phyloP scores from a whole-genome alignment of 768 basidiomycete species.

The Pleurotus ostreatus region DNA sequence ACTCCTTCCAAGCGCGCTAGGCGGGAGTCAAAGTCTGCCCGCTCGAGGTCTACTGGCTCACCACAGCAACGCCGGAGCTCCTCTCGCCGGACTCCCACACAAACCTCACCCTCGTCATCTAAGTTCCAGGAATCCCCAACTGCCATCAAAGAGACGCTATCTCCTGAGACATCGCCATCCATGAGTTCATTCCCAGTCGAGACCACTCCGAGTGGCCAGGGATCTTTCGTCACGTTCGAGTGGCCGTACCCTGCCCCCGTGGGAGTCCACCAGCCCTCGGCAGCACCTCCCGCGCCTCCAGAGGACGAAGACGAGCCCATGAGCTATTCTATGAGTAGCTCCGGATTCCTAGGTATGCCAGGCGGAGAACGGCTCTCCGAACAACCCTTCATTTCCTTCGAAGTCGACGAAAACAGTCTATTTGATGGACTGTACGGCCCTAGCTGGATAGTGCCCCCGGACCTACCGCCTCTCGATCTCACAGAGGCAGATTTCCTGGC shows the following conservation, averaged over 20 bases:
- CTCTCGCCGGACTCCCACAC: neutral
- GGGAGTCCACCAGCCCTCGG: neutral
- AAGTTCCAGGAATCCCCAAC: neutral
- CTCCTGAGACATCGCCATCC: constrained; percentile 1
- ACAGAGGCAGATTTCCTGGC: neutral
- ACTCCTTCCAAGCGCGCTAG: neutral
- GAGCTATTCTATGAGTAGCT: neutral
- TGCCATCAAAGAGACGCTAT: neutral
- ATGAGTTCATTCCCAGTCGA: neutral
- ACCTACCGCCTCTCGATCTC: neutral
- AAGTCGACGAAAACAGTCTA: neutral
- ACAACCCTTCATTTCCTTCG: constrained; percentile 28
- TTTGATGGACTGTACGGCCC: neutral
- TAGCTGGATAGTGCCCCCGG: constrained; percentile 4
- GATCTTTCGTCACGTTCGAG: neutral
- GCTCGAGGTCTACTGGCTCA: neutral
- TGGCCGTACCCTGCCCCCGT: constrained; percentile 2
- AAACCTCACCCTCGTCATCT: constrained; percentile 3
- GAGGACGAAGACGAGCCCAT: constrained; percentile 4
- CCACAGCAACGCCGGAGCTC: constrained; percentile 4
- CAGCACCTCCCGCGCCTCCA: neutral
- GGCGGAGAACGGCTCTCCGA: constrained; percentile 36
- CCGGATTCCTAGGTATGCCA: constrained; percentile 28
- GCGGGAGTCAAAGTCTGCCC: neutral
- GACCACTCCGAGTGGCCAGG: neutral